These are phyloP conservation scores for Cladosporium sp. DNA, from an alignment of 2,329 filamentous ascomycete genomes.

Conservation along the genomic window DNA sequence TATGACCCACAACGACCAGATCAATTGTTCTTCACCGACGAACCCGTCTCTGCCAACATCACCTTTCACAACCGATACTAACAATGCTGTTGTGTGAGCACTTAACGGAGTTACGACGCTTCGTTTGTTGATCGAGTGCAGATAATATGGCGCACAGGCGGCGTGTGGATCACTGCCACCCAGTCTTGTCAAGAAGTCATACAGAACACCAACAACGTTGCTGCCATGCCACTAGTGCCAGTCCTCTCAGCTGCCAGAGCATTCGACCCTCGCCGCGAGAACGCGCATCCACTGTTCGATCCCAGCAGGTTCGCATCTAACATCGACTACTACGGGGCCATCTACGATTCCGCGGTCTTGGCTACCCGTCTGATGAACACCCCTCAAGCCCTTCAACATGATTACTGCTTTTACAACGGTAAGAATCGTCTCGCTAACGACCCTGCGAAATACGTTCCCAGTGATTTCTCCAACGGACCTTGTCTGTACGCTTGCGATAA, in stretches of 20 bases:
- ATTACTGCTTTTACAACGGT: conserved; percentile 3
- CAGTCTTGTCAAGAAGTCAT: not conserved
- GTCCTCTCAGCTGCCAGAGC: not conserved
- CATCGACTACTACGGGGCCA: not conserved
- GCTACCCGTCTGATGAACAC: not conserved
- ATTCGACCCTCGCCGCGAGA: not conserved
- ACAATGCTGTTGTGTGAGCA: not conserved
- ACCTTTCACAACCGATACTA: not conserved
- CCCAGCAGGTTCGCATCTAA: not conserved
- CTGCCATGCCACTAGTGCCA: not conserved
- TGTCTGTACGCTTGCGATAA: not conserved
- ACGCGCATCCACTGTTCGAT: not conserved
- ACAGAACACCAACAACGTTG: not conserved
- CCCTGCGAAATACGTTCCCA: not conserved
- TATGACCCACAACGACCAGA: too few relatives aligned
- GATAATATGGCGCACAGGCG: not conserved
- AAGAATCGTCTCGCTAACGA: not conserved
- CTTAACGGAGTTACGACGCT: not conserved
- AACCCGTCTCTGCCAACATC: not conserved
- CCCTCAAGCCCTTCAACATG: not conserved
- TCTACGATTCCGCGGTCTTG: not conserved
- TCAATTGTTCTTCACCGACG: not conserved
- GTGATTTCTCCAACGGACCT: not conserved
- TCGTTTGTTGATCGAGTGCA: not conserved
- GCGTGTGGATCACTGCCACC: too few relatives aligned